Evolutionary conservation across 345 rosid species (phyloP), one percentile per base, ranked within the genome.

Genomic region (Boechera retrofracta): DNA sequence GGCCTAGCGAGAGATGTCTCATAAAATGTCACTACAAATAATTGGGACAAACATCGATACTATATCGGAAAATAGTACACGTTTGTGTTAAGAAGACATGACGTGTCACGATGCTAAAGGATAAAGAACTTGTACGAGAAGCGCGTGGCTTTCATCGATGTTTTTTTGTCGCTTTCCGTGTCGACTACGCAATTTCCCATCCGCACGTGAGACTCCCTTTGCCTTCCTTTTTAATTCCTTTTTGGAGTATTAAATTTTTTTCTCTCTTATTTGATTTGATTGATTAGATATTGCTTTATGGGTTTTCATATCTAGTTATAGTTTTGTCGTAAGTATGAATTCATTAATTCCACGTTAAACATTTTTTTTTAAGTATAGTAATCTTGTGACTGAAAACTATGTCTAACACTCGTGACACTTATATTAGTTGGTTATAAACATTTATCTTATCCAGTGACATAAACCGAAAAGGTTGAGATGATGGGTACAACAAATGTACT

Each of bases 81-180:
- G 73, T 47, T 51, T 29, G 52, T 51, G 52, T 4, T 48, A 1
- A 15, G 7, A 33, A 26, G 24, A 48, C 60, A 26, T 75, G 53
- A 75, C 41, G 67, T 75, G 78, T 26, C 67, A 12, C 2, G 13
- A 48, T 38, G 9, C 8, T 33, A 75, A 67, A 67, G 67, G 78
- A 75, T 21, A 16, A 31, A 51, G 12, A 3, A 29, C 10, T 35
- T 21, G 32, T 21, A 42, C 26, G 32, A 58, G 8, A 2, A 45
- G 67, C 75, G 76, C 61, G 76, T 72, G 68, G 51, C 29, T 28
- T 28, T 28, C 29, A 28, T 72, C 60, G 51, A 15, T 13, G 21
- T 60, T 64, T 61, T 21, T 76, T 67, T 33, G 74, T 61, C 70
- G 75, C 64, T 58, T 69, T 61, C 69, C 6, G 48, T 76, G 48